phyloP scores from a whole-genome alignment of 2,329 filamentous ascomycete species.

The Pestalotiopsis fici region DNA sequence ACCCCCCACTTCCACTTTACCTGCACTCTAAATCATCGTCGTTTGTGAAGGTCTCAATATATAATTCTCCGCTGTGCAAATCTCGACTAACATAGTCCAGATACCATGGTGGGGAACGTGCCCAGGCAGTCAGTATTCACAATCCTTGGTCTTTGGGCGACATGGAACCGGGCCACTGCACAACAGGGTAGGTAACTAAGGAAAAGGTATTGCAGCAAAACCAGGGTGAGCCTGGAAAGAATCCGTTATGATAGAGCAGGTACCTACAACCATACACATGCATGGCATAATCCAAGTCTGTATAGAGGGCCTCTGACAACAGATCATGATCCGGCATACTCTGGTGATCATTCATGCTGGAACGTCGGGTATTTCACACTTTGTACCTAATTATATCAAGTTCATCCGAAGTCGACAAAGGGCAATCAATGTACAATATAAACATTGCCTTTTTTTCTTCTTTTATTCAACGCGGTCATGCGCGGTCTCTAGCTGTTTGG shows the following conservation, averaged over 20 bases:
- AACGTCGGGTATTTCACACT: not conserved
- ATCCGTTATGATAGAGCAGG: not conserved
- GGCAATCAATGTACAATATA: not conserved
- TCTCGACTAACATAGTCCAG: not conserved
- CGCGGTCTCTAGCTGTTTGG: not conserved
- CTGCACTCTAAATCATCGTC: not conserved
- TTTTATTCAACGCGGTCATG: not conserved
- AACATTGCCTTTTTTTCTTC: no score
- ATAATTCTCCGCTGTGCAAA: not conserved
- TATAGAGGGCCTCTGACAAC: not conserved
- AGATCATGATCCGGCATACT: not conserved
- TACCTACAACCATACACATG: not conserved
- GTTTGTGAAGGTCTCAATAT: conserved; percentile 5
- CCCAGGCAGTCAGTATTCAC: not conserved
- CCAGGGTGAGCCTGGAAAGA: not conserved
- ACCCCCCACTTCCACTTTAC: not conserved
- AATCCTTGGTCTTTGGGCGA: not conserved
- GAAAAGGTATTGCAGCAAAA: not conserved
- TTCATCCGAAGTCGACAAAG: no score
- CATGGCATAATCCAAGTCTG: not conserved
- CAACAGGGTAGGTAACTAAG: not conserved
- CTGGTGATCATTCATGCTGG: not conserved
- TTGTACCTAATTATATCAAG: no score
- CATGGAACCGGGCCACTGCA: not conserved
- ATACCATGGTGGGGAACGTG: not conserved